Percentiles rank a stretch among this genome's conserved stretches.
Evolutionary conservation across 495 filamentous ascomycete species (phyloP).

Genomic region (Podospora australis): DNA sequence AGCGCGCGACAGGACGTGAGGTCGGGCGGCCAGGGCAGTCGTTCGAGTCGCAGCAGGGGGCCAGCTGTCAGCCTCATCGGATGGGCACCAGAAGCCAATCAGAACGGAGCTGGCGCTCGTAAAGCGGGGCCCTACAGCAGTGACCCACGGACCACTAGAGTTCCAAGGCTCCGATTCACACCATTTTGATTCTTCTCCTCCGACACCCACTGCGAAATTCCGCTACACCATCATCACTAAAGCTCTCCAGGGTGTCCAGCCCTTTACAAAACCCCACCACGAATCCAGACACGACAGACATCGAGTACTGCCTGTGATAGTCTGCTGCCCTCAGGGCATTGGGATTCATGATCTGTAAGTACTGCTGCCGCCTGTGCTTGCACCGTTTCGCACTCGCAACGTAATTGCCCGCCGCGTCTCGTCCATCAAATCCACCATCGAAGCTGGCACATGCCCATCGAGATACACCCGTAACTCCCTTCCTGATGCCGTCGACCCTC

Average conservation of each 20-base stretch:
- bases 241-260: constrained; percentile 25
- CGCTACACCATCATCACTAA: constrained; percentile 31
- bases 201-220: constrained; percentile 29
- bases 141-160: constrained; percentile 24
- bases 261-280: constrained; percentile 20
- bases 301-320: constrained; percentile 2
- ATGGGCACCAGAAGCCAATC: constrained; percentile 3
- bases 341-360: constrained; percentile 35
- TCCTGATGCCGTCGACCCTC: constrained; percentile 24
- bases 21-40: not conserved
- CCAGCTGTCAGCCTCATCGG: constrained; percentile 13
- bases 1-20: too few species aligned
- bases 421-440: constrained; percentile 37
- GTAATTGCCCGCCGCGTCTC: constrained; percentile 25
- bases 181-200: constrained; percentile 31
- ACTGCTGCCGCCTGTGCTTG: constrained; percentile 9
- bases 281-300: constrained; percentile 12
- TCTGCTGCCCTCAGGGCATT: constrained; percentile 28
- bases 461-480: constrained; percentile 21
- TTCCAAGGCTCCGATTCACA: constrained; percentile 23
- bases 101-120: not conserved
- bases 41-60: not conserved
- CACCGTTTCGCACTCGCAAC: constrained; percentile 9
- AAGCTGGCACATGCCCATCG: constrained; percentile 36
- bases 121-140: constrained; percentile 10